phyloP scores from a whole-genome alignment of 73 alveolate species.

The Stentor coeruleus region DNA sequence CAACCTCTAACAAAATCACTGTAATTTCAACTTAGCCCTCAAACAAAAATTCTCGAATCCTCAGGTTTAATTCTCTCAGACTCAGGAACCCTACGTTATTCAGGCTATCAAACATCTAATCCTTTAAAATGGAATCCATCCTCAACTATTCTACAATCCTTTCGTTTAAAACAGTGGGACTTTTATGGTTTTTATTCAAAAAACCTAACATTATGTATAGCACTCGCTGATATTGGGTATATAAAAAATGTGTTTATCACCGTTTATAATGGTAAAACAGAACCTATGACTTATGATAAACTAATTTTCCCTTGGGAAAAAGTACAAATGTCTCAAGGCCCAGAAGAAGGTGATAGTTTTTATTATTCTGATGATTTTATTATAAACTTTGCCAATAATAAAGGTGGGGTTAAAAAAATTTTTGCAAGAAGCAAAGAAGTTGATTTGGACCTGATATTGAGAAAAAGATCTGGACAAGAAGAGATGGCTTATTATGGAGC shows the following conservation, averaged over 20 bases:
- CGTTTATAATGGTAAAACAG: background rate
- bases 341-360: background rate
- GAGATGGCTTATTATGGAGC: slow-evolving; percentile 14
- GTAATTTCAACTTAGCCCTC: no score
- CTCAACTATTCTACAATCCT: no score
- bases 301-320: background rate
- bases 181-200: background rate
- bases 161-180: slow-evolving; percentile 4
- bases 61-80: no score
- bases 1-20: no score
- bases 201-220: background rate
- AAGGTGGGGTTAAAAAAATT: background rate
- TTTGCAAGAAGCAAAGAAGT: background rate
- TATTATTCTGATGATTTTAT: background rate
- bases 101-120: no score
- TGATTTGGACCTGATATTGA: background rate
- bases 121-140: no score
- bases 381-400: background rate
- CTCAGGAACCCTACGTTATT: no score
- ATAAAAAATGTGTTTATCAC: background rate
- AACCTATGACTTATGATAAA: background rate
- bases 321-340: background rate
- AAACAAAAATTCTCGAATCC: no score
- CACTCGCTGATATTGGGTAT: background rate
- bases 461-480: background rate